A percentile compares a stretch with the other conserved stretches of the same genome.
Evolutionary conservation across 805 yeast genomes (phyloP).

Genomic region (Candida ponderosae): DNA sequence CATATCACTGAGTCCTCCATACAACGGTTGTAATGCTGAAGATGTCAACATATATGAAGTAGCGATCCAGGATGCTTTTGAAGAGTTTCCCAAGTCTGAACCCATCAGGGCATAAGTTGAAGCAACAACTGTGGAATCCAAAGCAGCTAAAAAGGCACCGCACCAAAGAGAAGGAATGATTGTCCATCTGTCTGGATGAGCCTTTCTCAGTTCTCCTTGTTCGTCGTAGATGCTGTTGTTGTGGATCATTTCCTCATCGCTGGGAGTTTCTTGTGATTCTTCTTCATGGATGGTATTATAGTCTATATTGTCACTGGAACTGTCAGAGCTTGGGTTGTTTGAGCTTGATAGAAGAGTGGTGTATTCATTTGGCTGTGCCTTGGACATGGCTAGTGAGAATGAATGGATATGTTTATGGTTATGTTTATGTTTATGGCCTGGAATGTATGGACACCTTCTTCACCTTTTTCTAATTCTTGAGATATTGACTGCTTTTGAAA

Average conservation of each 20-base stretch:
- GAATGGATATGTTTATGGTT: too few relatives aligned
- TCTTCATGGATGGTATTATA: too few relatives aligned
- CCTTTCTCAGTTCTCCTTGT: neutral
- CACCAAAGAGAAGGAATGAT: neutral
- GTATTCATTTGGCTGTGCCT: too few relatives aligned
- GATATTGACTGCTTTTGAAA: too few relatives aligned
- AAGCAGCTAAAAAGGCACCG: constrained; percentile 34
- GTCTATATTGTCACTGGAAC: too few relatives aligned
- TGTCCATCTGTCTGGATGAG: neutral
- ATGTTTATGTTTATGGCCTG: too few relatives aligned
- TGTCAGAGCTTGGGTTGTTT: too few relatives aligned
- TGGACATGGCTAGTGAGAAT: too few relatives aligned
- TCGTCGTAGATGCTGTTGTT: too few relatives aligned
- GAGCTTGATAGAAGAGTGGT: too few relatives aligned
- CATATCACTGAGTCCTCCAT: constrained; percentile 31
- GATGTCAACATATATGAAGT: constrained; percentile 32
- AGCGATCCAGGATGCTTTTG: constrained; percentile 33
- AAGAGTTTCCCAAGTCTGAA: constrained; percentile 27
- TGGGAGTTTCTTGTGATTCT: neutral
- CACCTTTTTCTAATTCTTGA: too few relatives aligned
- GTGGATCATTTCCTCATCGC: neutral
- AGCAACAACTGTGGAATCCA: constrained; percentile 42
- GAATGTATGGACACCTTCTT: too few relatives aligned
- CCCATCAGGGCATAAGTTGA: constrained; percentile 41
- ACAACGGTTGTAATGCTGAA: constrained; percentile 34